Conservation (phyloP, 2,329 filamentous ascomycete genomes). For the Paracorniculantispora psalliotae region DNA sequence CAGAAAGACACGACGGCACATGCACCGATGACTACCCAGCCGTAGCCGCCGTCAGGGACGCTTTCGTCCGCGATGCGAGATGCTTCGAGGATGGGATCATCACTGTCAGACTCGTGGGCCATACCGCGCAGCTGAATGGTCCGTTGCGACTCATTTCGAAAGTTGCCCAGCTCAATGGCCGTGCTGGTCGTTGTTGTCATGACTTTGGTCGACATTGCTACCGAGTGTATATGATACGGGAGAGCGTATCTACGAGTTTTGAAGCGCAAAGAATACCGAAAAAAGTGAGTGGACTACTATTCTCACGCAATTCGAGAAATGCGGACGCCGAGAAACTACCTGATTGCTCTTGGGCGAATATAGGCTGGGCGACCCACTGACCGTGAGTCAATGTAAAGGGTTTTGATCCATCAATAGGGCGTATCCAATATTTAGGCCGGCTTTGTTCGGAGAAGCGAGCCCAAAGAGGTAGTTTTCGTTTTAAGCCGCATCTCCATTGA, state of each 20-base stretch:
- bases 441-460: conserved; percentile 10
- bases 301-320: neutral
- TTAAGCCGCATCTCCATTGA: conserved; percentile 8
- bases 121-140: conserved; percentile 5
- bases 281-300: neutral
- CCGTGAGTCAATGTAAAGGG: neutral
- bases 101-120: neutral
- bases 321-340: conserved; percentile 6
- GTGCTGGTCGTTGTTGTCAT: conserved; percentile 5
- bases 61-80: conserved; percentile 7
- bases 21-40: conserved; percentile 12
- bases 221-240: neutral
- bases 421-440: conserved; percentile 6
- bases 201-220: neutral
- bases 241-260: neutral
- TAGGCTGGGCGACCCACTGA: conserved; percentile 5
- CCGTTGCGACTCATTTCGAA: neutral
- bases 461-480: neutral
- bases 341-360: neutral
- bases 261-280: neutral
- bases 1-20: conserved; percentile 14
- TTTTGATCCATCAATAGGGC: neutral
- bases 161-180: conserved; percentile 1
- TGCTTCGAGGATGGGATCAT: conserved; percentile 7
- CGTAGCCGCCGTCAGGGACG: conserved; percentile 15